Evolutionary conservation across 1,284 basidiomycete species (phyloP).

Genomic region (Phellinidium pouzarii): DNA sequence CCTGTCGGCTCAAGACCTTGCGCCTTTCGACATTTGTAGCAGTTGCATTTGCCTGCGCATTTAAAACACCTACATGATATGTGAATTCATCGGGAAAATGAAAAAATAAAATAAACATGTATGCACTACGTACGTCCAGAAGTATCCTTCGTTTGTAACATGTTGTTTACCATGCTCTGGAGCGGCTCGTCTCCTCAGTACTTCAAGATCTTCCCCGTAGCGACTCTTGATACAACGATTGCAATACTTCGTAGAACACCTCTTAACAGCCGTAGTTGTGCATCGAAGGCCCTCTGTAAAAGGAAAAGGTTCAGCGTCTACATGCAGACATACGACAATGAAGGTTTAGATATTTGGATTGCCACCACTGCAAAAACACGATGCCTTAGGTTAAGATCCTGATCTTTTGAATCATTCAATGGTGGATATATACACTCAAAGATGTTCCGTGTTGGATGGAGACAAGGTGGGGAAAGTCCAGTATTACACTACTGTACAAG

Average conservation of each 20-base stretch:
- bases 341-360: no score
- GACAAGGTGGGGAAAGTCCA: neutral
- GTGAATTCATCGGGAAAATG: constrained; percentile 1
- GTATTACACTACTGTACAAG: neutral
- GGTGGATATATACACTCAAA: neutral
- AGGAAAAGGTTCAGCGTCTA: neutral
- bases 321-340: neutral
- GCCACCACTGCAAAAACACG: no score
- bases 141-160: constrained; percentile 35
- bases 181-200: constrained; percentile 29
- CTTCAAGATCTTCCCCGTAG: constrained; percentile 48
- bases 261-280: constrained; percentile 33
- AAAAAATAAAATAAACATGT: neutral
- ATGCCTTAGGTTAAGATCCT: no score
- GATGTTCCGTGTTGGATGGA: neutral
- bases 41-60: constrained; percentile 61
- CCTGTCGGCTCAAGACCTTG: constrained; percentile 53
- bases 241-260: constrained; percentile 58
- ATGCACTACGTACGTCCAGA: constrained; percentile 42
- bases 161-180: constrained; percentile 28
- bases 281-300: constrained; percentile 42
- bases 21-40: constrained; percentile 53
- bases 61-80: constrained; percentile 49
- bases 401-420: neutral
- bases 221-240: constrained; percentile 57